A percentile compares a stretch with the other conserved stretches of the same genome.
These are phyloP conservation scores for Paramyrothecium sp. DNA, from an alignment of 2,329 filamentous ascomycete genomes.

Conservation along the genomic window DNA sequence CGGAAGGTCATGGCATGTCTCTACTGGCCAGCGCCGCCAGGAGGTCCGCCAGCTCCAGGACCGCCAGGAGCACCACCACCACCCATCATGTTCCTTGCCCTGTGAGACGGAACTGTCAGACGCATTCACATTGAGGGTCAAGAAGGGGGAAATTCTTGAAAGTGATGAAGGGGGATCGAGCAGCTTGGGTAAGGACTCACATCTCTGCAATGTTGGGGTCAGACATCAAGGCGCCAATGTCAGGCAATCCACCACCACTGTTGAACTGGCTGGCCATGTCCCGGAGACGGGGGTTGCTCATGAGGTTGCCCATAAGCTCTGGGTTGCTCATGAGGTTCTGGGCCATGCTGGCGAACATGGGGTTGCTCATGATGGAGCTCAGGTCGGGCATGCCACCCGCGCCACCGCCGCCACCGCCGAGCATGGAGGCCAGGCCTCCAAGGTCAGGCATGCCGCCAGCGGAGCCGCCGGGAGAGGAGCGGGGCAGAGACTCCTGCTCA, in stretches of 20 bases:
- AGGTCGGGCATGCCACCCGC: constrained; percentile 87
- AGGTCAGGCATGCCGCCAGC: constrained; percentile 69
- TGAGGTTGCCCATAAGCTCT: constrained; percentile 84
- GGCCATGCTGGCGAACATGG: constrained; percentile 97
- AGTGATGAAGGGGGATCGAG: not conserved
- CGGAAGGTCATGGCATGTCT: not conserved
- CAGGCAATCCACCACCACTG: constrained; percentile 81
- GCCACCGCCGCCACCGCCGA: constrained; percentile 62
- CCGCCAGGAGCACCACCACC: constrained; percentile 24
- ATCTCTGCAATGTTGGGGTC: constrained; percentile 91
- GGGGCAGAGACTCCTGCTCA: constrained; percentile 34
- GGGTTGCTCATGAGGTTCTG: constrained; percentile 98
- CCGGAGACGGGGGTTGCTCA: constrained; percentile 87
- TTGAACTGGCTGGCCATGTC: constrained; percentile 84
- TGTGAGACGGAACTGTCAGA: constrained; percentile 14
- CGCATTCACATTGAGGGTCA: not conserved
- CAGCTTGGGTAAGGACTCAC: constrained; percentile 55
- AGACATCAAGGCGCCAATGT: constrained; percentile 81
- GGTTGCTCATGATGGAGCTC: constrained; percentile 87
- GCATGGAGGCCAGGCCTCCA: constrained; percentile 68
- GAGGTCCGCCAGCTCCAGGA: constrained; percentile 18
- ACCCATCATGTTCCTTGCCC: constrained; percentile 48
- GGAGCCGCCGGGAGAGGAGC: constrained; percentile 50
- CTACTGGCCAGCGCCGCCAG: constrained; percentile 23
- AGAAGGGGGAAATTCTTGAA: not conserved